Evolutionary conservation across 495 filamentous ascomycete genomes (phyloP).

Genomic region (Penicillium cataractarum): DNA sequence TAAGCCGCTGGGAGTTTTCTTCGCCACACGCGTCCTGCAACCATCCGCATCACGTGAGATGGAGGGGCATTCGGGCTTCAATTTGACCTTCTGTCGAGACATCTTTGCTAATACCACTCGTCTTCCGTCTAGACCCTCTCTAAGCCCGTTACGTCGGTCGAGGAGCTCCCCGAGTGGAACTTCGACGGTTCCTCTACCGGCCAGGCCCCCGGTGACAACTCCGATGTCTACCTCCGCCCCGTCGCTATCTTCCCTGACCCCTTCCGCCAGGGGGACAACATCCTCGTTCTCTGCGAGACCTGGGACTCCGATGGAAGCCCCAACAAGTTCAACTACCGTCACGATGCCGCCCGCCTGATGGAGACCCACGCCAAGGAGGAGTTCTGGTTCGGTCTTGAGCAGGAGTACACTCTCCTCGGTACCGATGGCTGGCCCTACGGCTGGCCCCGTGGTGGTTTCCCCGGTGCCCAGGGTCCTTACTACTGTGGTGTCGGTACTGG

Average conservation of each 20-base stretch:
- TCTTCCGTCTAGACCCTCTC: slow-evolving; percentile 67
- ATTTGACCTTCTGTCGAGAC: background rate
- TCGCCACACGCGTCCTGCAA: slow-evolving; percentile 31
- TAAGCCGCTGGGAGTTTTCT: slow-evolving; percentile 20
- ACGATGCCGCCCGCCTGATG: slow-evolving; percentile 87
- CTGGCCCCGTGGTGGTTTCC: slow-evolving; percentile 96
- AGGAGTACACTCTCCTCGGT: slow-evolving; percentile 95
- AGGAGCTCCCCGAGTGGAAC: slow-evolving; percentile 97
- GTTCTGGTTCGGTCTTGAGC: slow-evolving; percentile 98
- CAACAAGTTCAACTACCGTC: slow-evolving; percentile 98
- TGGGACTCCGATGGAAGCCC: slow-evolving; percentile 96
- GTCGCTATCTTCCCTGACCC: slow-evolving; percentile 90
- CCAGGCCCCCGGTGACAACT: slow-evolving; percentile 95
- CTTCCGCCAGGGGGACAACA: slow-evolving; percentile 83
- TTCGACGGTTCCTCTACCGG: slow-evolving; percentile 96
- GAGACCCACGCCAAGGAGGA: slow-evolving; percentile 77
- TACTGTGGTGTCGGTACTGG: slow-evolving; percentile 98
- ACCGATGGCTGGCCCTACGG: slow-evolving; percentile 83
- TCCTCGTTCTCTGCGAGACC: slow-evolving; percentile 92
- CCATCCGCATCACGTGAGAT: slow-evolving; percentile 42
- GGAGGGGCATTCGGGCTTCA: slow-evolving; percentile 13
- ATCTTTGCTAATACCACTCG: slow-evolving; percentile 14
- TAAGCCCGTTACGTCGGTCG: slow-evolving; percentile 62
- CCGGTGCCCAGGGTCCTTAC: slow-evolving; percentile 96
- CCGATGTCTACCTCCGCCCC: slow-evolving; percentile 96